Conservation (phyloP, 2,329 filamentous ascomycete genomes). For the Cladosporium austrohemisphaericum region DNA sequence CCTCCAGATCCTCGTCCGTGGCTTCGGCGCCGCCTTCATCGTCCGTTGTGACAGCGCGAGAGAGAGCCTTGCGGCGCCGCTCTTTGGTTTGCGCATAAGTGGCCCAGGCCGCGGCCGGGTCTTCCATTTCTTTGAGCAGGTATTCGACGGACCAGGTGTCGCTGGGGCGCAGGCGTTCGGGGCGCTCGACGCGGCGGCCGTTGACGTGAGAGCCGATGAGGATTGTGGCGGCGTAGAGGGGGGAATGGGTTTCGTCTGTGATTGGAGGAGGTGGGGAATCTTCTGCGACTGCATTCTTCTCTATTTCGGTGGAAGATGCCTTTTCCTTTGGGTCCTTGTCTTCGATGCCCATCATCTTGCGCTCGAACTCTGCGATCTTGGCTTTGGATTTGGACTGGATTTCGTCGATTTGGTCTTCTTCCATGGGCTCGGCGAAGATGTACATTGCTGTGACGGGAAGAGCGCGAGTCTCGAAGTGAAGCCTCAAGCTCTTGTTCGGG, state of each 20-base stretch:
- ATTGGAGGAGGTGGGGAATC: too few relatives aligned
- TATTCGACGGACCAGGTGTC: slow-evolving; percentile 76
- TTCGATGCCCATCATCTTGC: slow-evolving; percentile 34
- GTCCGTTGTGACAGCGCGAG: background rate
- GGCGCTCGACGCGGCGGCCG: slow-evolving; percentile 58
- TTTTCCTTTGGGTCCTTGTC: background rate
- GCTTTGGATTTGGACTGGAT: slow-evolving; percentile 68
- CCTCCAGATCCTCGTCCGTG: slow-evolving; percentile 13
- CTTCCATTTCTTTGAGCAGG: slow-evolving; percentile 60
- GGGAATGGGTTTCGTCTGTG: slow-evolving; percentile 20
- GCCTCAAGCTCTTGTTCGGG: slow-evolving; percentile 53
- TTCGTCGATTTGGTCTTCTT: slow-evolving; percentile 63
- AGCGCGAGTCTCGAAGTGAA: slow-evolving; percentile 46
- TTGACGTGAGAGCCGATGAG: slow-evolving; percentile 71
- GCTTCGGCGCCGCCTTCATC: slow-evolving; percentile 10
- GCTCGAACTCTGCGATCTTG: slow-evolving; percentile 66
- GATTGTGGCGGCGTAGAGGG: slow-evolving; percentile 66
- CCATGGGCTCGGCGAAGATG: slow-evolving; percentile 83
- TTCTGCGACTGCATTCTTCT: slow-evolving; percentile 21
- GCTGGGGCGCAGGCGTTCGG: slow-evolving; percentile 42
- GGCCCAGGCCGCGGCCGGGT: slow-evolving; percentile 39
- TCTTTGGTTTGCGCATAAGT: slow-evolving; percentile 57
- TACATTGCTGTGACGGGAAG: slow-evolving; percentile 57
- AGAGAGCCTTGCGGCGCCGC: slow-evolving; percentile 51
- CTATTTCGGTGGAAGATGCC: background rate